Evolutionary conservation across 345 rosid species (phyloP).

Genomic region (Moricandia arvensis): DNA sequence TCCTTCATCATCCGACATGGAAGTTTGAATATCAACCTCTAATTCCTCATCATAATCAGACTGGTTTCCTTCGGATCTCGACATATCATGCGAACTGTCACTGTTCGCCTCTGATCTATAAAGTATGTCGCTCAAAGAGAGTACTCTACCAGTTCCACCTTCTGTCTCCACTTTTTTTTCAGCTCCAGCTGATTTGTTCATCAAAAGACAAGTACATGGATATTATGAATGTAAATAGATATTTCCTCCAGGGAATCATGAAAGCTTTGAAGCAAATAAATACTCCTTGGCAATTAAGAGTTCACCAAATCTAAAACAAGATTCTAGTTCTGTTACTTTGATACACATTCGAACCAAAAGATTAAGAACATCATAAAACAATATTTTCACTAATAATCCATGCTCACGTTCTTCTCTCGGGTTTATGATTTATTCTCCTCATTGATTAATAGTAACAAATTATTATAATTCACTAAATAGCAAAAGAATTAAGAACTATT

Average conservation of each 20-base stretch:
- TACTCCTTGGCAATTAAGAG: slow-evolving; percentile 1
- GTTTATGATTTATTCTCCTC: background rate
- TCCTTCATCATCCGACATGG: slow-evolving; percentile 64
- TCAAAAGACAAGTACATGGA: slow-evolving; percentile 15
- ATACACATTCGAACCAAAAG: no score
- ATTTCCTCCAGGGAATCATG: background rate
- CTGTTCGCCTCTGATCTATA: slow-evolving; percentile 78
- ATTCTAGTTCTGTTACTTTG: background rate
- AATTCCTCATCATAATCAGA: slow-evolving; percentile 90
- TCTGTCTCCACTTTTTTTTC: slow-evolving; percentile 58
- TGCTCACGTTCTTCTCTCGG: background rate
- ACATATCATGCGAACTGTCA: slow-evolving; percentile 80
- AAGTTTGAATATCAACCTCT: slow-evolving; percentile 81
- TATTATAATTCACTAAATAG: background rate
- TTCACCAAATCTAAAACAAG: background rate
- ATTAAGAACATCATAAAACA: no score
- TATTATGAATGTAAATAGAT: background rate
- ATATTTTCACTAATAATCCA: background rate
- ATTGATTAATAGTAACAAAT: slow-evolving; percentile 3
- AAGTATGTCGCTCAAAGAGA: slow-evolving; percentile 78
- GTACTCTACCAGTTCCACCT: slow-evolving; percentile 57
- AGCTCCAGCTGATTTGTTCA: slow-evolving; percentile 59
- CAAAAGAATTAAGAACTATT: background rate
- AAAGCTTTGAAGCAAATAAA: background rate
- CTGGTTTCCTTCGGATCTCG: slow-evolving; percentile 86